Evolutionary conservation across 805 yeast genomes (phyloP).

Genomic region (Suhomyces sp.): DNA sequence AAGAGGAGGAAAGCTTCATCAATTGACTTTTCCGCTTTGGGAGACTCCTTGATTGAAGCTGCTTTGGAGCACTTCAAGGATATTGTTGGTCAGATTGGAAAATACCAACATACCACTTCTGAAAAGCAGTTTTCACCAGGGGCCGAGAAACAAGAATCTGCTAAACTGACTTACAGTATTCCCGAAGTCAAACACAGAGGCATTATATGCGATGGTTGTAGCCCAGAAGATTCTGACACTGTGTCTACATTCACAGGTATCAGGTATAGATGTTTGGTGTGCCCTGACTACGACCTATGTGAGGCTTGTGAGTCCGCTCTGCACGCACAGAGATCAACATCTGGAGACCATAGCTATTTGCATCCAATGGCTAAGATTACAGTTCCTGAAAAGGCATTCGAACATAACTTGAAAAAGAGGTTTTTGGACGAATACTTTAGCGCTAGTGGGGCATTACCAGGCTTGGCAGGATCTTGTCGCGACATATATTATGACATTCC

Average conservation of each 20-base stretch:
- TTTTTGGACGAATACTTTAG: slow-evolving; percentile 2
- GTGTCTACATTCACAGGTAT: slow-evolving; percentile 41
- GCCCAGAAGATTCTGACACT: slow-evolving; percentile 16
- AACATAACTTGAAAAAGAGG: not conserved
- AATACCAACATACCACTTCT: no score
- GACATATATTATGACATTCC: slow-evolving; percentile 28
- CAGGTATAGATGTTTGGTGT: slow-evolving; percentile 52
- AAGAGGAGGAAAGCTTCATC: not conserved
- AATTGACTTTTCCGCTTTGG: slow-evolving; percentile 22
- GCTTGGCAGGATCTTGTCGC: no score
- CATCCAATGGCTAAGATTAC: slow-evolving; percentile 34
- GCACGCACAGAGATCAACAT: slow-evolving; percentile 10
- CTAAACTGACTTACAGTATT: no score
- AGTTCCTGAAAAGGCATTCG: slow-evolving; percentile 5
- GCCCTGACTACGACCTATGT: slow-evolving; percentile 56
- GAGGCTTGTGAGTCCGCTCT: slow-evolving; percentile 28
- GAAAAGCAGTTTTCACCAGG: no score
- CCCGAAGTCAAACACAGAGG: slow-evolving; percentile 19
- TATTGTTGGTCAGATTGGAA: no score
- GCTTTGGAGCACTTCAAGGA: slow-evolving; percentile 30
- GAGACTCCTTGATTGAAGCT: slow-evolving; percentile 28
- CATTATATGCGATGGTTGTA: slow-evolving; percentile 38
- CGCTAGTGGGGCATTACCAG: no score
- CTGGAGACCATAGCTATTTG: slow-evolving; percentile 20
- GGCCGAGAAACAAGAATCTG: no score